phyloP scores from a whole-genome alignment of 805 yeast genomes.

The Ogataea naganishii region DNA sequence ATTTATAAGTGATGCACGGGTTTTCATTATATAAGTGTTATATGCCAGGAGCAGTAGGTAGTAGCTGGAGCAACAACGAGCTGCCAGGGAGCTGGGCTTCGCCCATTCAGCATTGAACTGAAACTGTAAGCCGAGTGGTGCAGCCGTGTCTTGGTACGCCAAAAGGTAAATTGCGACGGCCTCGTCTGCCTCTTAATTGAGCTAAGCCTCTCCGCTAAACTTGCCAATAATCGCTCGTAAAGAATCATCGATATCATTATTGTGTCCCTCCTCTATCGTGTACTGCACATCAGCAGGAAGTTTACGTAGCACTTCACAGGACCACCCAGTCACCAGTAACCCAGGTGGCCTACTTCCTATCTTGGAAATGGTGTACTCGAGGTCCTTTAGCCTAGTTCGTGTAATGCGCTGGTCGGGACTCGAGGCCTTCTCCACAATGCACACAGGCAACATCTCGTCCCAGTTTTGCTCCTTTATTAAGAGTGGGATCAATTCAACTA shows the following conservation, averaged over 20 bases:
- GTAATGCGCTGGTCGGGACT: conserved; percentile 89
- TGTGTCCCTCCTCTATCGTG: conserved; percentile 16
- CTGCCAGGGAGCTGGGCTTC: too few relatives aligned
- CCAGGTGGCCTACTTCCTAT: conserved; percentile 93
- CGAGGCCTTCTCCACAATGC: conserved; percentile 83
- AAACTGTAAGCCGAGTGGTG: too few relatives aligned
- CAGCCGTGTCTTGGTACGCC: too few relatives aligned
- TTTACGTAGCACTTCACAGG: conserved; percentile 37
- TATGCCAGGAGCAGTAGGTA: too few relatives aligned
- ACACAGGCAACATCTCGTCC: conserved; percentile 68
- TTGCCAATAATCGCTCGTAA: too few relatives aligned
- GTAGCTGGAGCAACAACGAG: too few relatives aligned
- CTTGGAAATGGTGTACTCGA: conserved; percentile 64
- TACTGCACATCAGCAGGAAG: conserved; percentile 13
- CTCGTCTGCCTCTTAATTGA: too few relatives aligned
- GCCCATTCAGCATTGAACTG: too few relatives aligned
- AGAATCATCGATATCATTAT: conserved; percentile 1
- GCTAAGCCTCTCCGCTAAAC: too few relatives aligned
- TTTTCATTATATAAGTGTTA: too few relatives aligned
- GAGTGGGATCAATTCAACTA: conserved; percentile 43
- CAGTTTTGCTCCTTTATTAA: conserved; percentile 42
- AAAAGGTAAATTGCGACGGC: too few relatives aligned
- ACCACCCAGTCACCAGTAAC: conserved; percentile 68
- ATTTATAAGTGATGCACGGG: too few relatives aligned
- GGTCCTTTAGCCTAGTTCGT: conserved; percentile 57